phyloP scores from a whole-genome alignment of 805 yeast species.

The Wickerhamia fluorescens region DNA sequence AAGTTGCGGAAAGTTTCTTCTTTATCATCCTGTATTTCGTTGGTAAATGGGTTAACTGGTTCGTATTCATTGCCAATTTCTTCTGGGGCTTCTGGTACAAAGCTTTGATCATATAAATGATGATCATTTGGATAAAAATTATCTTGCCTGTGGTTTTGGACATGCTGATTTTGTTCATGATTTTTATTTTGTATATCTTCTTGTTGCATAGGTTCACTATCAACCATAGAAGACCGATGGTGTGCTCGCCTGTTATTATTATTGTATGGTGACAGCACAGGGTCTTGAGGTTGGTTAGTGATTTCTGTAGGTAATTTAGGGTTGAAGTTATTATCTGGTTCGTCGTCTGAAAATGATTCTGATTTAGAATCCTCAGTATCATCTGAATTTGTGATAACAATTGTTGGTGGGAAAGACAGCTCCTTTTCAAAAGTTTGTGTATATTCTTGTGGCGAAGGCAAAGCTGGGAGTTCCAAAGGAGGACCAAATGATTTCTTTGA shows the following conservation, averaged over 20 bases:
- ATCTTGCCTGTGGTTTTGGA: slow-evolving; percentile 9
- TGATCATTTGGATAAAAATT: slow-evolving; percentile 10
- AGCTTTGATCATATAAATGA: slow-evolving; percentile 7
- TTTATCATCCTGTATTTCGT: no score
- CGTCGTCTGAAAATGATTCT: slow-evolving; percentile 13
- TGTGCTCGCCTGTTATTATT: no score
- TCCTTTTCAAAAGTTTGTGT: not conserved
- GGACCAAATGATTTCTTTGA: slow-evolving; percentile 6
- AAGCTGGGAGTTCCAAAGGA: not conserved
- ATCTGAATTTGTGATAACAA: slow-evolving; percentile 1
- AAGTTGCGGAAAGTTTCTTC: slow-evolving; percentile 14
- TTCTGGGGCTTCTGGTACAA: slow-evolving; percentile 2
- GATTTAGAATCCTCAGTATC: slow-evolving; percentile 6
- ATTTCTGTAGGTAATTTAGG: slow-evolving; percentile 25
- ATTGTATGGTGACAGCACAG: slow-evolving; percentile 19
- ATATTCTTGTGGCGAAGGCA: slow-evolving; percentile 2
- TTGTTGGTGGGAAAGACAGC: slow-evolving; percentile 3
- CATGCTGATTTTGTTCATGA: slow-evolving; percentile 12
- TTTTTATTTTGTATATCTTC: slow-evolving; percentile 11
- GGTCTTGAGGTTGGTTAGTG: slow-evolving; percentile 19
- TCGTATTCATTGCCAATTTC: no score
- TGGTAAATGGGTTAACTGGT: slow-evolving; percentile 3
- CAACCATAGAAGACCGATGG: no score
- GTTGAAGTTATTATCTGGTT: slow-evolving; percentile 13
- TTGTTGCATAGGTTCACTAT: slow-evolving; percentile 5